Conservation (phyloP, 2,329 filamentous ascomycete genomes). For the Nothophoma quercina region DNA sequence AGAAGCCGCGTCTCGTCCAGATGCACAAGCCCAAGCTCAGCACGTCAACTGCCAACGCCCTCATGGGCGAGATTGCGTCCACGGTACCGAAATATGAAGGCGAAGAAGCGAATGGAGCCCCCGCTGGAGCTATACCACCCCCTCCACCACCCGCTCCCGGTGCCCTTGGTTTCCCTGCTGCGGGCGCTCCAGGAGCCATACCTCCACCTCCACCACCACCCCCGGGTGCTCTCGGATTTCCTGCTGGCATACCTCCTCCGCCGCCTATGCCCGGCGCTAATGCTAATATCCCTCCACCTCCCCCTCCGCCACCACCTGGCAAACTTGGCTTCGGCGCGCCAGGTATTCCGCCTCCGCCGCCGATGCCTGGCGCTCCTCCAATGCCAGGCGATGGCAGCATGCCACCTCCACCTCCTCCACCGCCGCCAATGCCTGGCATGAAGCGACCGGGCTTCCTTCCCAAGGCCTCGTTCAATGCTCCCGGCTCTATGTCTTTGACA, state of each 20-base stretch:
- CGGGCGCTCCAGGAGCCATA: conserved; percentile 49
- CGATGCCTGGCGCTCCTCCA: conserved; percentile 57
- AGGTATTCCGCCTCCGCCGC: conserved; percentile 56
- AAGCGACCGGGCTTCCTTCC: conserved; percentile 76
- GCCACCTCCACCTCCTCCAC: conserved; percentile 63
- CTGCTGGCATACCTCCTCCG: conserved; percentile 51
- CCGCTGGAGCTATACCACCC: conserved; percentile 73
- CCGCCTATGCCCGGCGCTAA: conserved; percentile 57
- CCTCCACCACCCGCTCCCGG: conserved; percentile 57
- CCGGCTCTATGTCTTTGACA: conserved; percentile 72
- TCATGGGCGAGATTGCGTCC: conserved; percentile 75
- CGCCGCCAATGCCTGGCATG: conserved; percentile 66
- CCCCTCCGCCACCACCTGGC: conserved; percentile 59
- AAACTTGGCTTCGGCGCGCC: conserved; percentile 51
- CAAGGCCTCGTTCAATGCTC: conserved; percentile 63
- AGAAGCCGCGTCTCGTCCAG: conserved; percentile 81
- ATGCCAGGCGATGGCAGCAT: conserved; percentile 56
- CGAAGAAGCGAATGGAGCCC: conserved; percentile 75
- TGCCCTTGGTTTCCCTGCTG: conserved; percentile 49
- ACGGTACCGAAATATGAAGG: conserved; percentile 77
- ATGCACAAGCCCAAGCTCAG: conserved; percentile 75
- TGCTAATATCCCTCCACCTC: conserved; percentile 54
- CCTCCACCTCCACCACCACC: conserved; percentile 60
- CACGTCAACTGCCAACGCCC: conserved; percentile 68
- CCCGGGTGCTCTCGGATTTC: conserved; percentile 49